Evolutionary conservation across 192 early-diverging fungal species (phyloP), one percentile per base, ranked within the genome.

Genomic region (Backusella tuberculispora): DNA sequence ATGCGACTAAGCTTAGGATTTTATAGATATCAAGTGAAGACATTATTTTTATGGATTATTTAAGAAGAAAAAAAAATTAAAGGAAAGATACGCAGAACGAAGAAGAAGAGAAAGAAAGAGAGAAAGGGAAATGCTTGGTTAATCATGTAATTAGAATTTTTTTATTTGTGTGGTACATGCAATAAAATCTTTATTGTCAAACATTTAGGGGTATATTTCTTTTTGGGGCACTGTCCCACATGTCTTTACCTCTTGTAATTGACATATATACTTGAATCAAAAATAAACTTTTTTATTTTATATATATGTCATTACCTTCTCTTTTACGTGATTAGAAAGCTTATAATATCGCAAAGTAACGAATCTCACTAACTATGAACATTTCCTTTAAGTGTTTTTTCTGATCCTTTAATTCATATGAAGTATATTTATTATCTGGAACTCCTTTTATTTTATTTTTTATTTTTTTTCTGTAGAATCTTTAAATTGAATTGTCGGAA

Each of bases 121-220:
- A 13, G 12, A 60, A 26, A 60, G 53, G 26, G 19, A 60, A 4
- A 26, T 60, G 5, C 21, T 24, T 60, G 53, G 26, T 60, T 60
- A 60, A 60, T 60, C 24, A 60, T 24, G 24, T 24, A 60, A 60
- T 60, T 26, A 26, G 53, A 60, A 13, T 60, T 24, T 34, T n/a
- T 10, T 60, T 24, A 60, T 60, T 60, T 60, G n/a, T 60, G 53
- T 60, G 5, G 21, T 8, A 60, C 53, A 60, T 60, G 21, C 53
- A 60, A 60, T 60, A 60, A 60, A 60, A 60, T 13, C 53, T 60
- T 60, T 60, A 60, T 60, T 60, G 53, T 60, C 53, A 60, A 60
- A 60, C 24, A 26, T n/a, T 60, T 26, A 24, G 53, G 21, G 26
- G 21, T 10, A 24, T 8, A 60, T 60, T 60, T 8, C 53, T 60